A percentile compares a stretch with the other conserved stretches of the same genome.
These are phyloP conservation scores for Parathielavia appendiculata DNA, from an alignment of 495 filamentous ascomycete genomes.

Conservation along the genomic window DNA sequence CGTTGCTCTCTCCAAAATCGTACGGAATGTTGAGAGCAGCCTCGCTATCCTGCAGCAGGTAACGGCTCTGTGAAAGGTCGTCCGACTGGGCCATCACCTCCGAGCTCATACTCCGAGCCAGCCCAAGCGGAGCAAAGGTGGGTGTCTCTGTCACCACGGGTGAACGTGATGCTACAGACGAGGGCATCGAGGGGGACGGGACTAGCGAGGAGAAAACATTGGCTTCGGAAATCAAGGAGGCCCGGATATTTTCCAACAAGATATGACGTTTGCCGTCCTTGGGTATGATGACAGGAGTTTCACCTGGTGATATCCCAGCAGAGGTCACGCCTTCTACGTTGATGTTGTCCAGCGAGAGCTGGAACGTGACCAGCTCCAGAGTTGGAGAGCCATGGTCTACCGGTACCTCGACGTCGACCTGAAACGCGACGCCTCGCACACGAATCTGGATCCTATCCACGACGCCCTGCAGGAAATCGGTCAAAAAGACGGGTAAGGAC, in stretches of 20 bases:
- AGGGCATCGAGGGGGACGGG: conserved; percentile 55
- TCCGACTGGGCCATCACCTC: conserved; percentile 21
- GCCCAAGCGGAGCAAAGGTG: conserved; percentile 11
- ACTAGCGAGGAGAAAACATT: conserved; percentile 63
- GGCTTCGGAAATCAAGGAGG: conserved; percentile 65
- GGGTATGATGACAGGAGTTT: conserved; percentile 25
- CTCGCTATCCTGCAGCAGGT: conserved; percentile 41
- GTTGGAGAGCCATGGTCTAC: conserved; percentile 51
- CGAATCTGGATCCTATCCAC: conserved; percentile 70
- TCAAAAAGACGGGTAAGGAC: conserved; percentile 74
- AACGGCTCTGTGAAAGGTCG: conserved; percentile 30
- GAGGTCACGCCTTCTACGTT: conserved; percentile 61
- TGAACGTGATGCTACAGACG: conserved; percentile 52
- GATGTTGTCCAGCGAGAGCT: conserved; percentile 61
- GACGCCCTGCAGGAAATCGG: conserved; percentile 76
- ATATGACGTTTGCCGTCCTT: conserved; percentile 63
- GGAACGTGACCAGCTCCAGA: conserved; percentile 54
- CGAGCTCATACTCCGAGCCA: conserved; percentile 22
- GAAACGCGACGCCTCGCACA: conserved; percentile 53
- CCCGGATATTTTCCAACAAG: conserved; percentile 56
- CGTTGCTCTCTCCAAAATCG: conserved; percentile 33
- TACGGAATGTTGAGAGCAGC: conserved; percentile 49
- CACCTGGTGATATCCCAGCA: conserved; percentile 27
- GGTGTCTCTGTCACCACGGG: conserved; percentile 27
- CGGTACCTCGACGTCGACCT: conserved; percentile 59